Conservation (phyloP, 2,329 filamentous ascomycete species). For the Claviceps sp. region DNA sequence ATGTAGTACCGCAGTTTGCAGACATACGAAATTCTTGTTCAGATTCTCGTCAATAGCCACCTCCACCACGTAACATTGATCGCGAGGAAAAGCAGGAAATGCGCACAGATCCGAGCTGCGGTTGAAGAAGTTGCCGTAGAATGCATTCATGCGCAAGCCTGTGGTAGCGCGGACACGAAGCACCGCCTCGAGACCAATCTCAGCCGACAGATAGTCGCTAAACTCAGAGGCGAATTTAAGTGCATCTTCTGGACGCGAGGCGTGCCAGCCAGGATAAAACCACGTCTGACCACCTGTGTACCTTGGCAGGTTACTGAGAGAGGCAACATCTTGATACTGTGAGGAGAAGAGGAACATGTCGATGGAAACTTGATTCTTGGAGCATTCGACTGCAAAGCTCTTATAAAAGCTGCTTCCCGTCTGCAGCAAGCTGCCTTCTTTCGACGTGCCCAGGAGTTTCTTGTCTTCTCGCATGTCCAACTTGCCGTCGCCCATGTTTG, state of each 20-base stretch:
- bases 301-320: conserved; percentile 83
- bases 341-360: conserved; percentile 97
- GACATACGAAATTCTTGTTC: conserved; percentile 78
- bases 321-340: conserved; percentile 94
- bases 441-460: conserved; percentile 84
- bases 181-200: conserved; percentile 92
- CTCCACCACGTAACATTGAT: conserved; percentile 95
- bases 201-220: conserved; percentile 88
- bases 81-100: conserved; percentile 93
- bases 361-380: conserved; percentile 95
- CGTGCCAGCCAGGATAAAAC: conserved; percentile 98
- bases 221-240: conserved; percentile 97
- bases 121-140: conserved; percentile 99
- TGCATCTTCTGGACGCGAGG: conserved; percentile 82
- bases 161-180: conserved; percentile 91
- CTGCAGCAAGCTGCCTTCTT: conserved; percentile 77
- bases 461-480: conserved; percentile 93
- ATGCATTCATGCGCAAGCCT: conserved; percentile 88
- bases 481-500: conserved; percentile 80
- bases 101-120: conserved; percentile 93
- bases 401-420: conserved; percentile 97
- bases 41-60: conserved; percentile 95
- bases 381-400: conserved; percentile 96
- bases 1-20: conserved; percentile 90
- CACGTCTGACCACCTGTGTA: conserved; percentile 97